Base-by-base conservation (phyloP, 2,329 filamentous ascomycete genomes). In the Aspergillus tamarii region DNA sequence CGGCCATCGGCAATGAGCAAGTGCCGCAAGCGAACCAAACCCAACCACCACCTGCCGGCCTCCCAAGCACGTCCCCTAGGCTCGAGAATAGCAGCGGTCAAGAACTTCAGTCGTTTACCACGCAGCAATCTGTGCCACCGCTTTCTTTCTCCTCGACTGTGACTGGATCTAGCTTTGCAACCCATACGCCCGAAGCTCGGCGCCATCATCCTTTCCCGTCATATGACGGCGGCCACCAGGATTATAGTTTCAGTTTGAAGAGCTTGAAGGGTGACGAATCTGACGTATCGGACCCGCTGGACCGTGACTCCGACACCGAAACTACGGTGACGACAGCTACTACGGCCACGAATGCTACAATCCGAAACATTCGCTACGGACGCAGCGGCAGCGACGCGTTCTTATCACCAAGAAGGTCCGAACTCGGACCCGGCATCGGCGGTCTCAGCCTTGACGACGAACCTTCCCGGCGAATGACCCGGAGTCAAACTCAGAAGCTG, bases 321-420 rank as follows among this genome's bases (percentile, higher is more conserved):
- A 78, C 76, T n/a, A 70, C 74, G 6, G 69, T 74, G 43, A 78
- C 76, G 8, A 72, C 70, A 16, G 70, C 74, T 16, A 76, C 74
- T 1, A 69, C 68, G 7, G 69, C 67, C 43, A 78, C 76, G 7
- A 74, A 76, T 67, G 72, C 70, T 39, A 77, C 75, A 2, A 73
- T 74, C 39, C 71, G 67, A 23, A 75, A 78, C 48, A 78, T 77
- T 46, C 73, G 77, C n/a, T 76, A 78, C 57, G 76, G 73, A 28
- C 68, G 69, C 19, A 66, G 66, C 34, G 61, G 61, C 9, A 66
- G 65, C 50, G 68, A 69, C 23, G 23, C 63, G 5, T 66, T 70
- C 4, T 76, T 72, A 57, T 76, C 76, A 12, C 75, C 75, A 9
- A 69, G 69, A 55, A 72, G 74, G 5, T 70, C 63, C 41, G 75